Percentiles rank a stretch among this genome's conserved stretches.
These are phyloP conservation scores for Fusarium hainanense DNA, from an alignment of 2,329 filamentous ascomycete species.

Conservation along the genomic window DNA sequence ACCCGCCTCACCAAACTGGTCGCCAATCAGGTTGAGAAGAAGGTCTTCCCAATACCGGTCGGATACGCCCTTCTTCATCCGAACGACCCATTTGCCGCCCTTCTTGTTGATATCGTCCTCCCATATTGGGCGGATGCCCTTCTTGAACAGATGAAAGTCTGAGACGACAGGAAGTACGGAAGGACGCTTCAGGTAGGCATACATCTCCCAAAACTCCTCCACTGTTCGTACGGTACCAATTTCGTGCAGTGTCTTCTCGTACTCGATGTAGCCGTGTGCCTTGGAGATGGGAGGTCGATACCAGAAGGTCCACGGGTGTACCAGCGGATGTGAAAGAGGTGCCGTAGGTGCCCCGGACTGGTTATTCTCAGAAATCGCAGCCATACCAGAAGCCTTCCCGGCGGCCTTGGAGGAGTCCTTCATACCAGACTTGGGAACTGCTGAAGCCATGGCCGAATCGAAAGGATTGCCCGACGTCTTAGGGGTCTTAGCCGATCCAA, in stretches of 20 bases:
- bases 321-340: slow-evolving; percentile 68
- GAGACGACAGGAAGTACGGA: slow-evolving; percentile 90
- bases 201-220: slow-evolving; percentile 92
- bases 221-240: slow-evolving; percentile 84
- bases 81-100: slow-evolving; percentile 97
- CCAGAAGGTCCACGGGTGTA: slow-evolving; percentile 95
- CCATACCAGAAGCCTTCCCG: slow-evolving; percentile 52
- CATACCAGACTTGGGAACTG: slow-evolving; percentile 47
- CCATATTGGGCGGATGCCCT: slow-evolving; percentile 96
- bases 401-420: slow-evolving; percentile 50
- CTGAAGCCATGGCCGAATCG: slow-evolving; percentile 73
- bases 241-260: slow-evolving; percentile 94
- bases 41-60: slow-evolving; percentile 98
- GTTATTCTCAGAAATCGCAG: slow-evolving; percentile 59
- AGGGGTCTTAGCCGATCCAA: slow-evolving; percentile 83
- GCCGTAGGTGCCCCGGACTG: slow-evolving; percentile 52
- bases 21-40: slow-evolving; percentile 87
- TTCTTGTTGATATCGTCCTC: slow-evolving; percentile 97
- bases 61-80: slow-evolving; percentile 95
- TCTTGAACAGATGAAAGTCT: slow-evolving; percentile 98
- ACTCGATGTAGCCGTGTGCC: slow-evolving; percentile 86
- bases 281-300: slow-evolving; percentile 97
- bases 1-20: slow-evolving; percentile 91
- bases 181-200: slow-evolving; percentile 88
- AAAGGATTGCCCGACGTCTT: slow-evolving; percentile 86